phyloP scores from a whole-genome alignment of 1,284 basidiomycete genomes.

The Pseudozyma sp. region DNA sequence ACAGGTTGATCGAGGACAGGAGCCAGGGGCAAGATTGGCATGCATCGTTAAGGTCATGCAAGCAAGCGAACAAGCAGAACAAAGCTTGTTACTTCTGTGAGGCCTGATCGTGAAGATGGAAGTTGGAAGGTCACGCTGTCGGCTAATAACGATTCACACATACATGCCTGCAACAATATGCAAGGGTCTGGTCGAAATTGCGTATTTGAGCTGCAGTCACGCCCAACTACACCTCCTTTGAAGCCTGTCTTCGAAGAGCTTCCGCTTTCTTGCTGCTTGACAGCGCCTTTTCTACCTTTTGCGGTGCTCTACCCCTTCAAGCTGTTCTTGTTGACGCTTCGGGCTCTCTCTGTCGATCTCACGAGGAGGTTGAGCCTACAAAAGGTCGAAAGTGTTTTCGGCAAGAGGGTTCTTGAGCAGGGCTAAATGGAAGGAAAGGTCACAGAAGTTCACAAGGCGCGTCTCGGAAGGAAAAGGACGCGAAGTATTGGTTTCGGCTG shows the following conservation, averaged over 20 bases:
- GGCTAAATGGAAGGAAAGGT: not conserved
- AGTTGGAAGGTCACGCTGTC: not conserved
- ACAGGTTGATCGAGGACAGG: not conserved
- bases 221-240: slow-evolving; percentile 8
- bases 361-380: too few relatives aligned
- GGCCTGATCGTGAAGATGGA: not conserved
- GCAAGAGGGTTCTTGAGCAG: too few relatives aligned
- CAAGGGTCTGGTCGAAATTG: slow-evolving; percentile 20
- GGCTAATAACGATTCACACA: not conserved
- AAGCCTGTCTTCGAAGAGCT: not conserved
- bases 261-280: not conserved
- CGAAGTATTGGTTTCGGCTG: slow-evolving; percentile 11
- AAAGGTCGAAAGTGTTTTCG: too few relatives aligned
- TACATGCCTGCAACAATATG: slow-evolving; percentile 26
- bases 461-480: slow-evolving; percentile 3
- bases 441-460: slow-evolving; percentile 1
- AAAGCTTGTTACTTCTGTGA: not conserved
- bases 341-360: too few relatives aligned
- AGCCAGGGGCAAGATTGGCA: slow-evolving; percentile 13
- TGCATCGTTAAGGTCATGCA: slow-evolving; percentile 1
- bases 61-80: slow-evolving; percentile 12
- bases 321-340: too few relatives aligned
- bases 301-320: too few relatives aligned
- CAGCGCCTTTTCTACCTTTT: too few relatives aligned
- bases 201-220: slow-evolving; percentile 10